Evolutionary conservation across 2,329 filamentous ascomycete species (phyloP).

Genomic region (Talaromyces sp.): DNA sequence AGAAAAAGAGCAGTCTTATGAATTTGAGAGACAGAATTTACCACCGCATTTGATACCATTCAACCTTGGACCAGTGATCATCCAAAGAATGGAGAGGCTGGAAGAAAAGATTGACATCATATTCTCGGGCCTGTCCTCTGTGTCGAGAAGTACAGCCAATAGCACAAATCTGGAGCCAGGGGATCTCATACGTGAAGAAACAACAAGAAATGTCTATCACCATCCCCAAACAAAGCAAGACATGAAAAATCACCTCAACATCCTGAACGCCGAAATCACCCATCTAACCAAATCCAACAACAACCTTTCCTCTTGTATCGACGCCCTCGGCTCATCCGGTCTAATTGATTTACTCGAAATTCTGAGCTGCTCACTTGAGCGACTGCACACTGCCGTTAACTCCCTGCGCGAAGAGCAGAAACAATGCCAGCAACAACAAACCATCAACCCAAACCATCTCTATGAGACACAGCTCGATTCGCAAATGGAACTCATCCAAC

Average conservation of each 20-base stretch:
- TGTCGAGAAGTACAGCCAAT: background rate
- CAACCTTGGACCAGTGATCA: background rate
- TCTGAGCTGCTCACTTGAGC: slow-evolving; percentile 4
- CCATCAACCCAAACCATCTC: background rate
- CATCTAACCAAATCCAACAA: slow-evolving; percentile 12
- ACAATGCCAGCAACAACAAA: background rate
- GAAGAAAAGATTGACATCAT: slow-evolving; percentile 9
- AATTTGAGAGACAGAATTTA: background rate
- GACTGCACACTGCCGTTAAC: background rate
- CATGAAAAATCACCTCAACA: background rate
- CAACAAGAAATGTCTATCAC: background rate
- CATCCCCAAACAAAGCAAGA: background rate
- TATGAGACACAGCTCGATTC: background rate
- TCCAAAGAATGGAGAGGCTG: slow-evolving; percentile 5
- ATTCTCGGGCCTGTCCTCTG: background rate
- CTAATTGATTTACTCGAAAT: slow-evolving; percentile 9
- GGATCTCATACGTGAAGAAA: background rate
- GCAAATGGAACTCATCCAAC: slow-evolving; percentile 11
- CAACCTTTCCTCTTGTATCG: slow-evolving; percentile 3
- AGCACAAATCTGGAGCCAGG: background rate
- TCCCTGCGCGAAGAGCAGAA: slow-evolving; percentile 1
- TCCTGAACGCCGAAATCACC: background rate
- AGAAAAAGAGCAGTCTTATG: background rate
- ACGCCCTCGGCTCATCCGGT: slow-evolving; percentile 6
- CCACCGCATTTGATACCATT: background rate